A percentile compares a stretch with the other conserved stretches of the same genome.
Conservation (phyloP, 1,284 basidiomycete species). For the Exsudoporus floridanus region DNA sequence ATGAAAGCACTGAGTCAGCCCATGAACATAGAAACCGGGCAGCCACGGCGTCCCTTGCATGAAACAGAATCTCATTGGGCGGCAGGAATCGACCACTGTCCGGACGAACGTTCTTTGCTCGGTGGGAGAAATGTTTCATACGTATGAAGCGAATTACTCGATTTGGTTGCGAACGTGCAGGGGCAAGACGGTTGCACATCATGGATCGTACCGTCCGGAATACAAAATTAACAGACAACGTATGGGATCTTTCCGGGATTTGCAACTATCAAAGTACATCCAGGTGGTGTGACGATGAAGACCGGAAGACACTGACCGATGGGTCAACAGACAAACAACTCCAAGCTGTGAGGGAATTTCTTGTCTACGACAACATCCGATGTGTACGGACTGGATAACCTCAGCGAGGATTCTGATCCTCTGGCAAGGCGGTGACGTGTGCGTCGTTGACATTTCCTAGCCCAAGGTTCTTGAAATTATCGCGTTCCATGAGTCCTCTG, state of each 20-base stretch:
- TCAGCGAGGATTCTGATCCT: slow-evolving; percentile 13
- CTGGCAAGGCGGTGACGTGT: slow-evolving; percentile 7
- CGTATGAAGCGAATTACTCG: slow-evolving; percentile 8
- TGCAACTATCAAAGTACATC: background rate
- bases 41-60: background rate
- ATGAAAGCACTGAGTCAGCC: slow-evolving; percentile 10
- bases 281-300: background rate
- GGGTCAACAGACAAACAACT: background rate
- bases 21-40: background rate
- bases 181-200: background rate
- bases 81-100: slow-evolving; percentile 12
- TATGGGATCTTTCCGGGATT: background rate
- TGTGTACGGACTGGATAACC: background rate
- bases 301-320: slow-evolving; percentile 7
- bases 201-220: background rate
- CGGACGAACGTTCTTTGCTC: slow-evolving; percentile 28
- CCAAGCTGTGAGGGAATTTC: background rate
- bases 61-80: slow-evolving; percentile 11
- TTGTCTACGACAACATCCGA: slow-evolving; percentile 5
- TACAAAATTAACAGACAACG: background rate
- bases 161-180: slow-evolving; percentile 27
- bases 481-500: slow-evolving; percentile 87
- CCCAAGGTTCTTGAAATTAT: slow-evolving; percentile 87
- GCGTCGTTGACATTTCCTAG: slow-evolving; percentile 50
- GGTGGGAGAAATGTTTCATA: background rate